Conservation (phyloP, 495 filamentous ascomycete genomes). For the Tuber melanosporum region DNA sequence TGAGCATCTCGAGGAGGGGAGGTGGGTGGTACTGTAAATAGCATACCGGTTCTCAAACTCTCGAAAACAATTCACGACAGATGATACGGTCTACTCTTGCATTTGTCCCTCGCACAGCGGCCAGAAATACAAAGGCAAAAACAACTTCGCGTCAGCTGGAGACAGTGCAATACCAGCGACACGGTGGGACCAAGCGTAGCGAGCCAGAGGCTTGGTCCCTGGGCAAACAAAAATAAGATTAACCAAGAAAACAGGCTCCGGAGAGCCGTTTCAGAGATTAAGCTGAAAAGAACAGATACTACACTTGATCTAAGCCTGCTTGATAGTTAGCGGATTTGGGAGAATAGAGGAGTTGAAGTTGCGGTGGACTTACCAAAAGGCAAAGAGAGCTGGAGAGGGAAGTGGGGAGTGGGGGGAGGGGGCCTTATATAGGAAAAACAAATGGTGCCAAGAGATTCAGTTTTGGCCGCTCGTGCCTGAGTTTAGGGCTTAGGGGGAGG, state of each 20-base stretch:
- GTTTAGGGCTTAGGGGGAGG: neutral
- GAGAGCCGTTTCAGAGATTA: conserved; percentile 60
- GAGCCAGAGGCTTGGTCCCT: conserved; percentile 67
- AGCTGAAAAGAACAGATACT: conserved; percentile 30
- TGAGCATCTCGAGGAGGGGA: neutral
- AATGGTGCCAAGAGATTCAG: neutral
- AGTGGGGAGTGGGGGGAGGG: conserved; percentile 8
- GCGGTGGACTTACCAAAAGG: conserved; percentile 14
- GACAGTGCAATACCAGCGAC: conserved; percentile 85
- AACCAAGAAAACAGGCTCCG: conserved; percentile 59
- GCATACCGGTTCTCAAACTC: neutral
- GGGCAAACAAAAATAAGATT: conserved; percentile 61
- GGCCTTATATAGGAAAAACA: neutral
- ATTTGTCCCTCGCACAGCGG: neutral
- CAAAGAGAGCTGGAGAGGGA: conserved; percentile 22
- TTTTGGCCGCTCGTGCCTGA: neutral
- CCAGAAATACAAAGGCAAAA: conserved; percentile 44
- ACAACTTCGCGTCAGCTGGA: conserved; percentile 71
- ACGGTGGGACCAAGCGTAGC: conserved; percentile 67
- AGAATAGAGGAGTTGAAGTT: neutral
- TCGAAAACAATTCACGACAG: neutral
- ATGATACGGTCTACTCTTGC: neutral
- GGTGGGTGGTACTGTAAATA: neutral
- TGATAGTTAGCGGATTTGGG: neutral
- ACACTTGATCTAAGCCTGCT: conserved; percentile 25